phyloP scores from a whole-genome alignment of 1,284 basidiomycete species.

The Puccinia novopanici region DNA sequence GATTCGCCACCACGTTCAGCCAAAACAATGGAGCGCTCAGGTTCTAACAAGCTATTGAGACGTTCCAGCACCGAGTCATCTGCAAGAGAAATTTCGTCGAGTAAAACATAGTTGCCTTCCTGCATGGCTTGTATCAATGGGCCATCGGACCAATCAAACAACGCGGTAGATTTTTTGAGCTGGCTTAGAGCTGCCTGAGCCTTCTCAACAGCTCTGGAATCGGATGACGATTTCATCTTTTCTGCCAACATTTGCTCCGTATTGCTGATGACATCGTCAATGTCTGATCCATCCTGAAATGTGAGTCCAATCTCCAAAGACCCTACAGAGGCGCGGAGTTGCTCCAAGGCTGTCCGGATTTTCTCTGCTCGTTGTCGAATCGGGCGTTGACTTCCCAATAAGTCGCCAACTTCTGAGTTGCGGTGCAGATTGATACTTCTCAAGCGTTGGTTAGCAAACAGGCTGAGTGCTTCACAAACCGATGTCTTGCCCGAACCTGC shows the following conservation, averaged over 20 bases:
- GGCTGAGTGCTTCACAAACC: slow-evolving; percentile 85
- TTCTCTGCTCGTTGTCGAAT: slow-evolving; percentile 73
- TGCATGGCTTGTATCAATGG: slow-evolving; percentile 92
- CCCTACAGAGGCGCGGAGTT: slow-evolving; percentile 56
- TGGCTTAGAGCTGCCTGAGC: slow-evolving; percentile 58
- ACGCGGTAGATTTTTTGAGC: slow-evolving; percentile 65
- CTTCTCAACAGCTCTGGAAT: slow-evolving; percentile 30
- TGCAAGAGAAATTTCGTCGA: slow-evolving; percentile 96
- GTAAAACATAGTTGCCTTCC: slow-evolving; percentile 78
- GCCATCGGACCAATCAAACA: slow-evolving; percentile 98
- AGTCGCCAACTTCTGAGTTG: slow-evolving; percentile 97
- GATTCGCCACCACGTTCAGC: slow-evolving; percentile 86
- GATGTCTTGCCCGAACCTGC: slow-evolving; percentile 98
- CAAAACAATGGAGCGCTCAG: slow-evolving; percentile 82
- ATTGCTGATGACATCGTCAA: slow-evolving; percentile 69
- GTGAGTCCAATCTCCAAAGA: slow-evolving; percentile 4
- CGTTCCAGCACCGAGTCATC: slow-evolving; percentile 98
- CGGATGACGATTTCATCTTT: slow-evolving; percentile 27
- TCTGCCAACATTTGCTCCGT: slow-evolving; percentile 95
- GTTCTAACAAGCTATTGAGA: slow-evolving; percentile 93
- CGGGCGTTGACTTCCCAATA: slow-evolving; percentile 91
- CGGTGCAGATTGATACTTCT: slow-evolving; percentile 92
- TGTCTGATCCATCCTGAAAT: slow-evolving; percentile 59
- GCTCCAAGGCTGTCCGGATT: slow-evolving; percentile 55
- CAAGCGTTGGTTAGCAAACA: slow-evolving; percentile 68